Percentiles rank a stretch among this genome's conserved stretches.
phyloP scores from a whole-genome alignment of 2,329 filamentous ascomycete genomes.

The Exophiala sp. region DNA sequence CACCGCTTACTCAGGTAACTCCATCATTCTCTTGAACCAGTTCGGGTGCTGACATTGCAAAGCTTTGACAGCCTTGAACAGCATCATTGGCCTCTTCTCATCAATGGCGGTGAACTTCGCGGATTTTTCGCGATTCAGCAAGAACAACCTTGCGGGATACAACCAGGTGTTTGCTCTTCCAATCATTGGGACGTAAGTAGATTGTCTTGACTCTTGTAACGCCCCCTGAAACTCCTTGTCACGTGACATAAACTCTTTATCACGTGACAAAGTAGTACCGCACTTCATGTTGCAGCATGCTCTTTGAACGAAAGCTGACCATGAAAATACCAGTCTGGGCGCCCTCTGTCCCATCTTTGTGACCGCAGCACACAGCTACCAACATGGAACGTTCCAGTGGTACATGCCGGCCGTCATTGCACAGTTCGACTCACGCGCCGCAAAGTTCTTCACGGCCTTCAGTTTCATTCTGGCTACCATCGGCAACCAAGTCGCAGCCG shows the following conservation, averaged over 20 bases:
- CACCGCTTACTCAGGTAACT: conserved; percentile 37
- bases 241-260: too few species aligned
- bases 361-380: conserved; percentile 43
- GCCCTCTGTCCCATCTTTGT: conserved; percentile 49
- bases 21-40: neutral
- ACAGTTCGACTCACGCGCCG: conserved; percentile 43
- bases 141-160: conserved; percentile 39
- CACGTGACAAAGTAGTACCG: too few species aligned
- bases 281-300: neutral
- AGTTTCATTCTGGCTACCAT: conserved; percentile 44
- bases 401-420: conserved; percentile 49
- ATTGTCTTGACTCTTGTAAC: too few species aligned
- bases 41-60: neutral
- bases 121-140: conserved; percentile 43
- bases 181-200: conserved; percentile 41
- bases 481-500: conserved; percentile 42
- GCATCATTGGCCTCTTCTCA: conserved; percentile 49
- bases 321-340: conserved; percentile 32
- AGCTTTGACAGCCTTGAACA: conserved; percentile 44
- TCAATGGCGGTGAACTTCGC: conserved; percentile 52
- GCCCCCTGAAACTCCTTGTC: too few species aligned
- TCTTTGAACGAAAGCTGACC: neutral
- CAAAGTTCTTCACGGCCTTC: conserved; percentile 41
- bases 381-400: conserved; percentile 49
- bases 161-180: conserved; percentile 49